phyloP scores from a whole-genome alignment of 371 early-diverging fungal genomes.

The Mucor mucedo region DNA sequence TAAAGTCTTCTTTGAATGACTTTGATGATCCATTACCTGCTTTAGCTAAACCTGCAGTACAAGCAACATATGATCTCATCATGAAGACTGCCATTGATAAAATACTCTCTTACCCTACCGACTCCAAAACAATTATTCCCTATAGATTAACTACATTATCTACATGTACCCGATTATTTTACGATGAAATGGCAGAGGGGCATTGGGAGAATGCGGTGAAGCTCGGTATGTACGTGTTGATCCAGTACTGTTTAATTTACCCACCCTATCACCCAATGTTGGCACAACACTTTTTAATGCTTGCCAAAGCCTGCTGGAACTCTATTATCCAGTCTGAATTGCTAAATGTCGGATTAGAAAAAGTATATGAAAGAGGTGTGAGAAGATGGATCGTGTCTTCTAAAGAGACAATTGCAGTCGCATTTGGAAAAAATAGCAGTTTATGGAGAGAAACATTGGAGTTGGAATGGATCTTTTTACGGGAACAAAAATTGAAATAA shows the following conservation, averaged over 20 bases:
- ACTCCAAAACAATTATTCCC: conserved; percentile 25
- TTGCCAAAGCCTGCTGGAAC: conserved; percentile 75
- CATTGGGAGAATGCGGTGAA: conserved; percentile 58
- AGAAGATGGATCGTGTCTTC: conserved; percentile 49
- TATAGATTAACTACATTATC: conserved; percentile 40
- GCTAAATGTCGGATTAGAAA: conserved; percentile 31
- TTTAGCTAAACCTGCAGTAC: conserved; percentile 32
- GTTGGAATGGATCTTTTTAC: conserved; percentile 51
- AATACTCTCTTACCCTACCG: conserved; percentile 26
- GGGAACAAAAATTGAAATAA: conserved; percentile 47
- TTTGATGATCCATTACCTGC: conserved; percentile 46
- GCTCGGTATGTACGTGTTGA: conserved; percentile 65
- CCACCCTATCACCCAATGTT: conserved; percentile 77
- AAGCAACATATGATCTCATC: conserved; percentile 33
- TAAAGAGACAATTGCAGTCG: conserved; percentile 37
- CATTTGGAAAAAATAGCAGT: conserved; percentile 44
- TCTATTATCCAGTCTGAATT: conserved; percentile 44
- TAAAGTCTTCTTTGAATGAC: conserved; percentile 20
- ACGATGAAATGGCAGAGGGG: conserved; percentile 46
- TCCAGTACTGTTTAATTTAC: conserved; percentile 71
- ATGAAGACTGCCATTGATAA: conserved; percentile 26
- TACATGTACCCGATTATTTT: conserved; percentile 36
- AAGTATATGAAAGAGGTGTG: conserved; percentile 46
- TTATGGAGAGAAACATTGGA: conserved; percentile 53
- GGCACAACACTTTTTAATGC: conserved; percentile 64